Conservation (phyloP, 352 stramenopile genomes). For the Phytopythium chamaehyphon region DNA sequence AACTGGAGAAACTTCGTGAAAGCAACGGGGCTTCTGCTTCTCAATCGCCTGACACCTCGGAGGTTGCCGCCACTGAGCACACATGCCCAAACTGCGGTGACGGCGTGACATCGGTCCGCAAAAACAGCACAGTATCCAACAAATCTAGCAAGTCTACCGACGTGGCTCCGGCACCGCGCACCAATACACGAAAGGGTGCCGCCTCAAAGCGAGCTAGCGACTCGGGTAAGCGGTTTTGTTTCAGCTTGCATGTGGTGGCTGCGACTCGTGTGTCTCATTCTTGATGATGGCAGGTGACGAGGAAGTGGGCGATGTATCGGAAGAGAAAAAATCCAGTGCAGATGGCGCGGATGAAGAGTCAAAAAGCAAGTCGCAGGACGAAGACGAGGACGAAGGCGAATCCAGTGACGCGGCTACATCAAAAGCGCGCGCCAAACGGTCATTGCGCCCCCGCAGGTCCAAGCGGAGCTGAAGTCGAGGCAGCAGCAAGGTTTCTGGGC, state of each 20-base stretch:
- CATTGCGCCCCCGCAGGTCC: conserved; percentile 54
- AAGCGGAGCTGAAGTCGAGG: conserved; percentile 13
- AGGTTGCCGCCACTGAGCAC: background rate
- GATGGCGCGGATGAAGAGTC: conserved; percentile 11
- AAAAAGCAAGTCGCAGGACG: conserved; percentile 21
- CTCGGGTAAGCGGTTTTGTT: conserved; percentile 19
- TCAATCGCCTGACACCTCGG: background rate
- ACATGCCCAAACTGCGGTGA: conserved; percentile 32
- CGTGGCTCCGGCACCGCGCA: background rate
- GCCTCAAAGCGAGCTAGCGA: conserved; percentile 16
- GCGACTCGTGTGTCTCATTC: background rate
- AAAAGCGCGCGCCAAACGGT: conserved; percentile 33
- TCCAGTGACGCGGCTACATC: conserved; percentile 40
- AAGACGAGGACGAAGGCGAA: conserved; percentile 36
- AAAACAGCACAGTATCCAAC: conserved; percentile 10
- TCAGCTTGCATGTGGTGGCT: conserved; percentile 8
- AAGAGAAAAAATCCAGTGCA: conserved; percentile 18
- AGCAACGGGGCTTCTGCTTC: conserved; percentile 6
- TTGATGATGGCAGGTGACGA: conserved; percentile 12
- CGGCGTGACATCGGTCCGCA: background rate
- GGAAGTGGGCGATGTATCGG: conserved; percentile 21
- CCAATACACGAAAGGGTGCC: background rate
- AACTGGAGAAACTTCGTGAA: conserved; percentile 69
- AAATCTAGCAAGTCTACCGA: conserved; percentile 17
- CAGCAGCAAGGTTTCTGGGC: background rate